These are phyloP conservation scores for Lichtheimia ornata DNA, from an alignment of 371 early-diverging fungal species.

Conservation along the genomic window DNA sequence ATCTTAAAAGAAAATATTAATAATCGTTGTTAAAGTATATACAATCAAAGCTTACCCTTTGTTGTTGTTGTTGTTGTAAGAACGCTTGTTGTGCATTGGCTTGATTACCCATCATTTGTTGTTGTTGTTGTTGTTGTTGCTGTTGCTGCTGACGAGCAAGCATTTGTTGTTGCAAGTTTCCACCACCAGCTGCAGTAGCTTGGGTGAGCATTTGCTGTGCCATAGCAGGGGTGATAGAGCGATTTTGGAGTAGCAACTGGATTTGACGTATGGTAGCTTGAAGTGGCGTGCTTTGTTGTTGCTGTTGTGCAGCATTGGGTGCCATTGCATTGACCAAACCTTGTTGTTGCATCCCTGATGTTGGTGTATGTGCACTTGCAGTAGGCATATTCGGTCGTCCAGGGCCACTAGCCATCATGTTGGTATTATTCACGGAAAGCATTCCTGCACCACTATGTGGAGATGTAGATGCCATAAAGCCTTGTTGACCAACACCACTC, in stretches of 20 bases:
- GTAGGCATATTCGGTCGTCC: constrained; percentile 10
- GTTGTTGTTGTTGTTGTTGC: constrained; percentile 13
- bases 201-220: constrained; percentile 39
- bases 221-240: constrained; percentile 26
- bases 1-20: neutral
- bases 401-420: constrained; percentile 5
- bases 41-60: constrained; percentile 14
- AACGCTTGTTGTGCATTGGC: constrained; percentile 17
- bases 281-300: constrained; percentile 17
- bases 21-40: neutral
- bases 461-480: constrained; percentile 11
- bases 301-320: constrained; percentile 10
- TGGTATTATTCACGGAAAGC: constrained; percentile 10
- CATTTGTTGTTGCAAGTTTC: constrained; percentile 11
- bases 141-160: constrained; percentile 18
- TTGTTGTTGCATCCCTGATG: constrained; percentile 9
- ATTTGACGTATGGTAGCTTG: constrained; percentile 37
- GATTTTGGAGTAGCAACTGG: constrained; percentile 29
- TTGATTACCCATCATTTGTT: constrained; percentile 11
- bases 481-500: constrained; percentile 19
- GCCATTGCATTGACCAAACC: constrained; percentile 18
- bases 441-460: constrained; percentile 12
- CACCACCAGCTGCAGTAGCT: constrained; percentile 20
- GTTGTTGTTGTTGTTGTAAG: constrained; percentile 14
- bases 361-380: constrained; percentile 14